A percentile compares a stretch with the other conserved stretches of the same genome.
Conservation (phyloP, 768 basidiomycete genomes). For the Lentinula sp. region DNA sequence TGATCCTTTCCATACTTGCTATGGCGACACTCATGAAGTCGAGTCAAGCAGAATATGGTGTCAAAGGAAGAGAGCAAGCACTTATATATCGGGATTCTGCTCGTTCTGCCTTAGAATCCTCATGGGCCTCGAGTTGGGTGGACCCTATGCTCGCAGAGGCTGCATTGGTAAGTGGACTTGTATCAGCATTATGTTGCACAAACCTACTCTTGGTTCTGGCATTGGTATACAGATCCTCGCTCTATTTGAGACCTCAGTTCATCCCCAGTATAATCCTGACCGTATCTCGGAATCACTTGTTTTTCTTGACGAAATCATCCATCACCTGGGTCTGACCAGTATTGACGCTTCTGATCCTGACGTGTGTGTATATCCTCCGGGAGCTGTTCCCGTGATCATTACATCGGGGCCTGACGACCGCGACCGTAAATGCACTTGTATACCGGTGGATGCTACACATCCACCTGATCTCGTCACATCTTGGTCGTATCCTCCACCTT, state of each 20-base stretch:
- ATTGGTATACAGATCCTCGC: conserved; percentile 53
- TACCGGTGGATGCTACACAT: conserved; percentile 27
- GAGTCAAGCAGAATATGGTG: conserved; percentile 55
- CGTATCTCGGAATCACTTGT: conserved; percentile 48
- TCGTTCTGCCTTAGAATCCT: conserved; percentile 43
- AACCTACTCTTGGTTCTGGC: neutral
- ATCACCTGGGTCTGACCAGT: conserved; percentile 44
- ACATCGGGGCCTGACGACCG: conserved; percentile 17
- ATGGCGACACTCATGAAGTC: conserved; percentile 69
- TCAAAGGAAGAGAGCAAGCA: conserved; percentile 50
- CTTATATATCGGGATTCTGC: conserved; percentile 52
- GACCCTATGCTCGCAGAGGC: conserved; percentile 68
- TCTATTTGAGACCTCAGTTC: conserved; percentile 70
- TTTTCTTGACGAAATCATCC: conserved; percentile 60
- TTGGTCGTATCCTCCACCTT: conserved; percentile 50
- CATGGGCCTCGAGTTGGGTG: conserved; percentile 45
- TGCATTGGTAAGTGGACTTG: conserved; percentile 45
- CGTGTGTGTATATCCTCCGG: conserved; percentile 44
- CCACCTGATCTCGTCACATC: conserved; percentile 31
- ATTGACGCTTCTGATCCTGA: conserved; percentile 52
- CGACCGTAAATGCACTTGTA: conserved; percentile 39
- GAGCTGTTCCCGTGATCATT: conserved; percentile 44
- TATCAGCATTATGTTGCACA: too few relatives aligned
- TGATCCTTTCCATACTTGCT: conserved; percentile 63
- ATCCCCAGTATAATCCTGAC: conserved; percentile 55